Conservation (phyloP, 2,329 filamentous ascomycete genomes). For the Aspergillus brunneoviolaceus region DNA sequence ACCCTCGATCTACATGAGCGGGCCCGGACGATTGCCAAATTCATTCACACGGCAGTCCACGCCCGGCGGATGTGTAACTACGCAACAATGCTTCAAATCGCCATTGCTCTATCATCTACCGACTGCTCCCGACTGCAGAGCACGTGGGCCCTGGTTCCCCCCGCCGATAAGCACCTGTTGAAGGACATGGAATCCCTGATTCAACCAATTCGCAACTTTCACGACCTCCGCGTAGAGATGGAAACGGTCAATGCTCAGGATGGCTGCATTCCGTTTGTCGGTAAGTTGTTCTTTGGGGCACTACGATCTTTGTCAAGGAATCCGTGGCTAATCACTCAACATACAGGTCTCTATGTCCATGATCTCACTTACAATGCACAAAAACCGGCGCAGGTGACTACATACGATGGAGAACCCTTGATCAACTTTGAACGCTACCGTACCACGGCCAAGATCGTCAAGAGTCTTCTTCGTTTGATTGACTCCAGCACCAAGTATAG, state of each 20-base stretch:
- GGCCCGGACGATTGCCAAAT: constrained; percentile 61
- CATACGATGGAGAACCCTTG: constrained; percentile 52
- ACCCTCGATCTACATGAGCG: constrained; percentile 59
- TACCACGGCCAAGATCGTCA: constrained; percentile 64
- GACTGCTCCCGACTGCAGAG: constrained; percentile 57
- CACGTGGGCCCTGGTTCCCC: constrained; percentile 60
- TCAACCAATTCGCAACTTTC: constrained; percentile 63
- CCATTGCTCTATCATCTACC: constrained; percentile 60
- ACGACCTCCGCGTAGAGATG: constrained; percentile 63
- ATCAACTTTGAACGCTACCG: constrained; percentile 68
- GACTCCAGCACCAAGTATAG: constrained; percentile 63
- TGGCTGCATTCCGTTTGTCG: constrained; percentile 66
- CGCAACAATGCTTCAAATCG: constrained; percentile 65
- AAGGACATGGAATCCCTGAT: constrained; percentile 61
- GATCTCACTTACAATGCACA: constrained; percentile 68
- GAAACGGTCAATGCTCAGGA: constrained; percentile 58
- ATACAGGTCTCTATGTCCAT: constrained; percentile 61
- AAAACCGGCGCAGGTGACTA: constrained; percentile 59
- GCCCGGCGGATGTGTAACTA: constrained; percentile 62
- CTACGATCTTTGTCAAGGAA: background rate
- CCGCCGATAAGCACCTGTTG: constrained; percentile 55
- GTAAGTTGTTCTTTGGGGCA: constrained; percentile 33
- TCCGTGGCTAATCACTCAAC: background rate
- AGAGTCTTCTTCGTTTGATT: constrained; percentile 61
- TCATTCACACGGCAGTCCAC: constrained; percentile 62